Conservation (phyloP, 352 stramenopile genomes). For the Globisporangium viniferum region DNA sequence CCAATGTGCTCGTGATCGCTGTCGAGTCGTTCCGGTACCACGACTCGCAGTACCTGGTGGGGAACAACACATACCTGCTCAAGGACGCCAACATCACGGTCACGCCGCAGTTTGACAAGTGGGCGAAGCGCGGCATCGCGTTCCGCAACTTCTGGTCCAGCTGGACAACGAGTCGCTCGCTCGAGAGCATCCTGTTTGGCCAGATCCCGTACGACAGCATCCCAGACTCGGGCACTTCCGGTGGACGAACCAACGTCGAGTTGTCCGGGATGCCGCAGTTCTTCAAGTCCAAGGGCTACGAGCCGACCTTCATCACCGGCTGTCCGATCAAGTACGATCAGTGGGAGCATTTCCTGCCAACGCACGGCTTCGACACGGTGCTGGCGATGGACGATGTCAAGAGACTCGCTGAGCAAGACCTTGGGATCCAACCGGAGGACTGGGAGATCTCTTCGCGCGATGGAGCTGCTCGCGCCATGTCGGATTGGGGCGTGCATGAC, state of each 20-base stretch:
- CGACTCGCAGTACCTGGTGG: constrained; percentile 51
- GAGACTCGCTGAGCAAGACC: constrained; percentile 25
- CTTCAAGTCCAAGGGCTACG: constrained; percentile 48
- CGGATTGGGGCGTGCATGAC: constrained; percentile 52
- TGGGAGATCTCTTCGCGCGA: constrained; percentile 24
- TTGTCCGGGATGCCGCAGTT: constrained; percentile 46
- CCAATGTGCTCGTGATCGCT: constrained; percentile 49
- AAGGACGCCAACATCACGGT: constrained; percentile 38
- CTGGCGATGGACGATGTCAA: constrained; percentile 39
- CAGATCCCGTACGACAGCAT: constrained; percentile 47
- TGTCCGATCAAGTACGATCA: constrained; percentile 44
- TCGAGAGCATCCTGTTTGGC: constrained; percentile 52
- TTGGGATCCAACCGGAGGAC: constrained; percentile 31
- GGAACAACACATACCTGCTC: constrained; percentile 22
- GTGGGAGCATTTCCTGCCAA: constrained; percentile 43
- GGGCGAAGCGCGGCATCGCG: constrained; percentile 40
- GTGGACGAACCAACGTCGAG: constrained; percentile 24
- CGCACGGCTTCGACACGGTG: constrained; percentile 51
- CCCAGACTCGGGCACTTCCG: constrained; percentile 31
- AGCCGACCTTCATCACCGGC: constrained; percentile 45
- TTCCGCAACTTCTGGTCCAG: constrained; percentile 64
- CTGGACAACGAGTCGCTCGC: constrained; percentile 50
- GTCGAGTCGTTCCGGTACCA: constrained; percentile 56
- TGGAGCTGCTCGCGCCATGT: constrained; percentile 14
- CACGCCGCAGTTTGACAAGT: constrained; percentile 48